These are phyloP conservation scores for Wilcoxina mikolae DNA, from an alignment of 495 filamentous ascomycete genomes.

Conservation along the genomic window DNA sequence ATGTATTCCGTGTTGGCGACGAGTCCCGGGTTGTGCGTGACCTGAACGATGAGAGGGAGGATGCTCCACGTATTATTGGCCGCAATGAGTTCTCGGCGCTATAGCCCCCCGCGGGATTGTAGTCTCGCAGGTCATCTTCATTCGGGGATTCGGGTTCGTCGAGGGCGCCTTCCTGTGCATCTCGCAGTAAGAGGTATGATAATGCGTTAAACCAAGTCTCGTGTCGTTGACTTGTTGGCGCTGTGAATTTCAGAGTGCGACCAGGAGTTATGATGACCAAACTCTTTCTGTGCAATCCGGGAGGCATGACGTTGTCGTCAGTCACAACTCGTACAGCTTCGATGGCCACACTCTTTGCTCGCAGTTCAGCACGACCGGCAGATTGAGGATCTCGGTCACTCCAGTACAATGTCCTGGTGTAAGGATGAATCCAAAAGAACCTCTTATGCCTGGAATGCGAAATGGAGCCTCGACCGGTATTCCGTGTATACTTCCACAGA, in stretches of 20 bases:
- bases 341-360: conserved; percentile 88
- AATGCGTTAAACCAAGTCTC: conserved; percentile 97
- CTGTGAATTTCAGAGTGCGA: conserved; percentile 78
- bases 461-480: conserved; percentile 68
- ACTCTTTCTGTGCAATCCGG: conserved; percentile 85
- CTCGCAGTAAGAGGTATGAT: conserved; percentile 76
- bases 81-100: conserved; percentile 29
- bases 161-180: conserved; percentile 43
- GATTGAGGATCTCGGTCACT: conserved; percentile 73
- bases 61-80: conserved; percentile 37
- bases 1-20: conserved; percentile 29
- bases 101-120: conserved; percentile 49
- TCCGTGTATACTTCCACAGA: conserved; percentile 96
- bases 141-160: conserved; percentile 36
- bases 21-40: conserved; percentile 25
- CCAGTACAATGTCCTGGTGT: conserved; percentile 95
- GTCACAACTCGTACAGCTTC: conserved; percentile 85
- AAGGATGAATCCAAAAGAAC: conserved; percentile 99
- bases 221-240: conserved; percentile 79
- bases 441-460: conserved; percentile 78
- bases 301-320: conserved; percentile 91
- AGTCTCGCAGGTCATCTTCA: conserved; percentile 70
- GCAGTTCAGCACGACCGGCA: conserved; percentile 60
- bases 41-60: conserved; percentile 53
- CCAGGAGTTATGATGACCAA: conserved; percentile 81